A percentile compares a stretch with the other conserved stretches of the same genome.
Conservation (phyloP, 2,329 filamentous ascomycete genomes). For the Diaporthe amygdali region DNA sequence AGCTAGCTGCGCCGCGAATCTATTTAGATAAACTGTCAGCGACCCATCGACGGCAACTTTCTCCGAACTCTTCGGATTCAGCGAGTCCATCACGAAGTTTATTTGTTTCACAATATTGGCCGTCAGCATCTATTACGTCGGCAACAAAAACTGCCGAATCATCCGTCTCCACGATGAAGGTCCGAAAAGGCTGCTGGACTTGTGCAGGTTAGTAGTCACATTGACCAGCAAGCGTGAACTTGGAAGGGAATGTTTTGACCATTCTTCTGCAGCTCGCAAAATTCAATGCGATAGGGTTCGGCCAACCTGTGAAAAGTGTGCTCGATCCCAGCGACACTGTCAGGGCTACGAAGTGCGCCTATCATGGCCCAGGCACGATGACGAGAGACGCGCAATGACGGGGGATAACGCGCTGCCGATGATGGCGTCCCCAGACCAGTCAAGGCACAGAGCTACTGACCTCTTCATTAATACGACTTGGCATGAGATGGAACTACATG, state of each 20-base stretch:
- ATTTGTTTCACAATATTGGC: too few relatives aligned
- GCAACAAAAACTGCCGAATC: not conserved
- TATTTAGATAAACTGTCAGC: not conserved
- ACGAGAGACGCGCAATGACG: not conserved
- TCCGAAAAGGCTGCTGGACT: not conserved
- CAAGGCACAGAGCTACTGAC: not conserved
- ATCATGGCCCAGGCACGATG: not conserved
- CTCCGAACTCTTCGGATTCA: not conserved
- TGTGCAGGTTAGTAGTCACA: not conserved
- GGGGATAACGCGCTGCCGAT: not conserved
- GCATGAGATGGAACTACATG: not conserved
- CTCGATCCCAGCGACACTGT: not conserved
- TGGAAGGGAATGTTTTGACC: not conserved
- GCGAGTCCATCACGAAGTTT: not conserved
- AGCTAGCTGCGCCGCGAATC: not conserved
- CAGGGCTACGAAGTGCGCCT: not conserved
- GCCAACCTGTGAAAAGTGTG: not conserved
- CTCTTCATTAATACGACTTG: not conserved
- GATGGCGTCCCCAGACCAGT: not conserved
- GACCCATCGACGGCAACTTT: not conserved
- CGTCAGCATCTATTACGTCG: not conserved
- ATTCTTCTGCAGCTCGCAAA: not conserved
- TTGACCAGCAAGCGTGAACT: not conserved
- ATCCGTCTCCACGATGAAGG: not conserved
- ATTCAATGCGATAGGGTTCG: not conserved